Evolutionary conservation across 129 eudicot species (phyloP).

Genomic region (Pulicaria dysenterica): DNA sequence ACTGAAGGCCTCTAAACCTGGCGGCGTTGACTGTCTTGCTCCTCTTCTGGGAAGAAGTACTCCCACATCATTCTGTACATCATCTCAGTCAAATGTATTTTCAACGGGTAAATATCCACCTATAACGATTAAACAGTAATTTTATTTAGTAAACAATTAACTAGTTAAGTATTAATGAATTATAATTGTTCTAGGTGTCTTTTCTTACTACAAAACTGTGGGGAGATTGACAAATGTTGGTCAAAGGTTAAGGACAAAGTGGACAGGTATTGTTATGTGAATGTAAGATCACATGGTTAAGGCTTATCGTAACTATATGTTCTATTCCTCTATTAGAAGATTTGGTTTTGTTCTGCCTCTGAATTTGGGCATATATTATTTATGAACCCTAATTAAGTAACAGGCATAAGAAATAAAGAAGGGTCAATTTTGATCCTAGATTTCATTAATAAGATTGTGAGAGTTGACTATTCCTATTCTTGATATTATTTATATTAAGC

Average conservation of each 20-base stretch:
- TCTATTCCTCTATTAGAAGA: not conserved
- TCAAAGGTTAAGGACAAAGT: not conserved
- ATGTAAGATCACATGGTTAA: not conserved
- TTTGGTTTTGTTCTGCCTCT: not conserved
- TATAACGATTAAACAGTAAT: constrained; percentile 26
- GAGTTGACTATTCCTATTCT: constrained; percentile 10
- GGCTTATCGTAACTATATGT: not conserved
- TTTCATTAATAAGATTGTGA: constrained; percentile 19
- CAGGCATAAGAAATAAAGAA: not conserved
- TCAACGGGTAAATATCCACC: constrained; percentile 97
- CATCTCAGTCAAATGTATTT: constrained; percentile 86
- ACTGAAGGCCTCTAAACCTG: constrained; percentile 54
- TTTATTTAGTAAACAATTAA: constrained; percentile 16
- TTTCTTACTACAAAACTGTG: not conserved
- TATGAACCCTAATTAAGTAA: not conserved
- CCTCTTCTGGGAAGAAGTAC: constrained; percentile 96
- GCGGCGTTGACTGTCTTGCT: constrained; percentile 95
- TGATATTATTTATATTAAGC: not conserved
- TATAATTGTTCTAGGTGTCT: not conserved
- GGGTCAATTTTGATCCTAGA: constrained; percentile 1
- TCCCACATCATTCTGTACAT: constrained; percentile 97
- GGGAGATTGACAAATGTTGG: not conserved
- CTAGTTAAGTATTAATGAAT: not conserved
- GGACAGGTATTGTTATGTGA: not conserved
- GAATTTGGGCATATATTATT: not conserved